Conservation (phyloP, 2,329 filamentous ascomycete species). For the Dryadomyces quercivorus region DNA sequence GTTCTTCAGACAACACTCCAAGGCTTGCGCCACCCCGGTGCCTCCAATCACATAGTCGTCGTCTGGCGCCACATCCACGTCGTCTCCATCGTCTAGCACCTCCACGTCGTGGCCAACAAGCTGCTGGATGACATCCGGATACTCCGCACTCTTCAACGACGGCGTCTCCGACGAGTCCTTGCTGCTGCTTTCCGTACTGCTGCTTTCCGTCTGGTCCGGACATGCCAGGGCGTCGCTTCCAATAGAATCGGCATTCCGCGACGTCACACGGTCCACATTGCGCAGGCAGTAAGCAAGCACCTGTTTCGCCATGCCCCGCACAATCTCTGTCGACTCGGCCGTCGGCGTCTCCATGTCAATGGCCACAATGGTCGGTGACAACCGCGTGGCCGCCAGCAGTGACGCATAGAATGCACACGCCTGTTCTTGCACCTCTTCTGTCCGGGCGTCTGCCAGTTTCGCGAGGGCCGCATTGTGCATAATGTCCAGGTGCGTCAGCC, state of each 20-base stretch:
- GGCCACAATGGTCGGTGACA: conserved; percentile 74
- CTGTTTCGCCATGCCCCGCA: conserved; percentile 84
- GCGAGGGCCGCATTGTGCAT: conserved; percentile 67
- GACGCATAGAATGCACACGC: conserved; percentile 90
- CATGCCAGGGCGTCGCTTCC: conserved; percentile 25
- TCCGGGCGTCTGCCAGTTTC: conserved; percentile 59
- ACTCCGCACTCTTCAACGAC: conserved; percentile 29
- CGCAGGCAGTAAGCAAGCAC: conserved; percentile 89
- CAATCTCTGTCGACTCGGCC: conserved; percentile 72
- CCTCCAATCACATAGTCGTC: conserved; percentile 95
- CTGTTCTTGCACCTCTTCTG: conserved; percentile 76
- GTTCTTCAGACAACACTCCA: conserved; percentile 82
- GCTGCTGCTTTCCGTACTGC: neutral
- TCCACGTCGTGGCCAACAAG: conserved; percentile 61
- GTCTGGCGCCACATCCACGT: conserved; percentile 62
- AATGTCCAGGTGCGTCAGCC: conserved; percentile 76
- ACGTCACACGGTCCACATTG: conserved; percentile 73
- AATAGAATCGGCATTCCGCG: conserved; percentile 35
- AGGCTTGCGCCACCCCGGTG: conserved; percentile 86
- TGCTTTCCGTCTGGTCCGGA: conserved; percentile 13
- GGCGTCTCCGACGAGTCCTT: conserved; percentile 7
- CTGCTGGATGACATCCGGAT: conserved; percentile 72
- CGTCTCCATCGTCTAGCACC: conserved; percentile 41
- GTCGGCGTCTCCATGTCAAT: conserved; percentile 85
- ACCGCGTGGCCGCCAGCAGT: conserved; percentile 72